A percentile compares a stretch with the other conserved stretches of the same genome.
phyloP scores from a whole-genome alignment of 139 green algal species.

The Picochlorum sp. region DNA sequence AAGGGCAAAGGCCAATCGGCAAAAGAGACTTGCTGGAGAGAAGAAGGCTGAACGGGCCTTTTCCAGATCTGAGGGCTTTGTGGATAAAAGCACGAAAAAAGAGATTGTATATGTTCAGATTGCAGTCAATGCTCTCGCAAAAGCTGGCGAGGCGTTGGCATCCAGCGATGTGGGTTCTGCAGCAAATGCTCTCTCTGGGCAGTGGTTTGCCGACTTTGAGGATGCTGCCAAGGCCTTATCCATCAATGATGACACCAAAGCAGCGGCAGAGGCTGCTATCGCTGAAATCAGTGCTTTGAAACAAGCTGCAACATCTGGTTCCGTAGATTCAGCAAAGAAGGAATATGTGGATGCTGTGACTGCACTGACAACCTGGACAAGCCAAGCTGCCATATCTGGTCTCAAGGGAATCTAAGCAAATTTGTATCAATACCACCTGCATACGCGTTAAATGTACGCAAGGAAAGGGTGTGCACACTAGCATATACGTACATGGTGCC shows the following conservation, averaged over 20 bases:
- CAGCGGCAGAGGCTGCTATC: constrained; percentile 11
- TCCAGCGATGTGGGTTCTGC: constrained; percentile 29
- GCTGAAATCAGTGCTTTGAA: constrained; percentile 23
- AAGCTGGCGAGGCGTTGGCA: constrained; percentile 37
- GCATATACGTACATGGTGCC: too few species aligned
- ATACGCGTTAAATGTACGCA: too few species aligned
- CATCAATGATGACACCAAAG: neutral
- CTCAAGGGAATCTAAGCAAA: neutral
- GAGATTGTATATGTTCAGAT: constrained; percentile 40
- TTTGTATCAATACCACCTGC: too few species aligned
- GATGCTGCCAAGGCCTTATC: constrained; percentile 4
- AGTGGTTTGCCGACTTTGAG: constrained; percentile 40
- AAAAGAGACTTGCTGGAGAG: constrained; percentile 19
- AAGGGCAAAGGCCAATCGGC: constrained; percentile 49
- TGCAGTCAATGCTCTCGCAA: constrained; percentile 38
- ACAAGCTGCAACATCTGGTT: constrained; percentile 2
- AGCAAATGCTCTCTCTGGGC: constrained; percentile 22
- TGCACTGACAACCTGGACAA: constrained; percentile 32
- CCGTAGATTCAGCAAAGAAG: constrained; percentile 28
- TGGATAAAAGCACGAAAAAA: constrained; percentile 13
- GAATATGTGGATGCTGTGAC: constrained; percentile 32
- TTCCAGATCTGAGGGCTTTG: constrained; percentile 6
- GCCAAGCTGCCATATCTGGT: constrained; percentile 18
- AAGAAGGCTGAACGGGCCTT: constrained; percentile 9
- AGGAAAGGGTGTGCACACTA: too few species aligned